phyloP scores from a whole-genome alignment of 768 basidiomycete genomes.

The Serpula lacrymans region DNA sequence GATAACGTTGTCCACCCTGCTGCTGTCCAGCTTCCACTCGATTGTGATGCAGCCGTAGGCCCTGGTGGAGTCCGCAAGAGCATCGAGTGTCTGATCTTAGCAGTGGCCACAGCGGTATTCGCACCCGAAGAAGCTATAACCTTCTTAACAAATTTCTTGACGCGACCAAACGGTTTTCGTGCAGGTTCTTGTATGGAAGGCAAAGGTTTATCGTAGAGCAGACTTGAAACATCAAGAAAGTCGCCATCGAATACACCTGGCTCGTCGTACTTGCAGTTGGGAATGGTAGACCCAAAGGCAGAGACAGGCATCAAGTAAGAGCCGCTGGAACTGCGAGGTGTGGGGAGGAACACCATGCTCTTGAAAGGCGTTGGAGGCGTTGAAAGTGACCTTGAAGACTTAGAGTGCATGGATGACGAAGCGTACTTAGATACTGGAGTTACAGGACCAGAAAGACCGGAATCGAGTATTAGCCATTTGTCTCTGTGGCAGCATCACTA shows the following conservation, averaged over 20 bases:
- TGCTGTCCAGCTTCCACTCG: too few relatives aligned
- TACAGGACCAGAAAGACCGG: slow-evolving; percentile 14
- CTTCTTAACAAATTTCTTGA: slow-evolving; percentile 20
- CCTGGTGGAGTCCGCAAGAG: slow-evolving; percentile 3
- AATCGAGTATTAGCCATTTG: slow-evolving; percentile 23
- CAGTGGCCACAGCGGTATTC: background rate
- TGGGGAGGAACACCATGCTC: background rate
- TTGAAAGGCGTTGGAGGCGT: too few relatives aligned
- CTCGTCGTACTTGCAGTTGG: slow-evolving; percentile 1
- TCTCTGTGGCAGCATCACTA: slow-evolving; percentile 19
- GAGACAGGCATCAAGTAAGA: too few relatives aligned
- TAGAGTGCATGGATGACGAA: background rate
- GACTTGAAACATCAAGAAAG: slow-evolving; percentile 15
- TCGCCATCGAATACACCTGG: background rate
- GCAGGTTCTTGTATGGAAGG: background rate
- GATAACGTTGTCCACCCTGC: too few relatives aligned
- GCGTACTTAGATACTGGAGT: slow-evolving; percentile 7
- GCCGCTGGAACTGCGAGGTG: background rate
- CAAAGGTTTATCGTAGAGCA: slow-evolving; percentile 5
- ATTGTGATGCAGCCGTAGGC: too few relatives aligned
- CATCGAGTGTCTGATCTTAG: slow-evolving; percentile 4
- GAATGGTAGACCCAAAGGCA: too few relatives aligned
- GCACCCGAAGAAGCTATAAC: slow-evolving; percentile 13
- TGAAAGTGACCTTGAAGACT: background rate
- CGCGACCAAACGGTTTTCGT: slow-evolving; percentile 16